A percentile compares a stretch with the other conserved stretches of the same genome.
Conservation (phyloP, 2,329 filamentous ascomycete genomes). For the Lasiodiplodia sp. region DNA sequence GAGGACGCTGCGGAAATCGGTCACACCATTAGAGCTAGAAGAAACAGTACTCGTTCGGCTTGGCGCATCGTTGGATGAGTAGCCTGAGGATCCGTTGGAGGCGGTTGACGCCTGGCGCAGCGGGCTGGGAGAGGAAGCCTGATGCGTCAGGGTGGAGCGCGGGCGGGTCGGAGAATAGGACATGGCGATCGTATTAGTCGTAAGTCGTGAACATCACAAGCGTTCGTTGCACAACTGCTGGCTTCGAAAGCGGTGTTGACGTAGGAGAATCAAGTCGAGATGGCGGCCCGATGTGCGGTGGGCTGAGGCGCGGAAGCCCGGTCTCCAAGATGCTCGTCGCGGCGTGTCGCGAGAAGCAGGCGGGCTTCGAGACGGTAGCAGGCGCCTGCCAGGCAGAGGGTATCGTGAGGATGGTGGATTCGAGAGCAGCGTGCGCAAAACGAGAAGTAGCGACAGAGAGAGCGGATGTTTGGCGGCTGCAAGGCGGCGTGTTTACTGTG, state of each 20-base stretch:
- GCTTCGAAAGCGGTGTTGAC: slow-evolving; percentile 18
- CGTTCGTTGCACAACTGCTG: slow-evolving; percentile 21
- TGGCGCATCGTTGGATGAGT: slow-evolving; percentile 45
- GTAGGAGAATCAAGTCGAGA: background rate
- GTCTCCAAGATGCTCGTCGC: background rate
- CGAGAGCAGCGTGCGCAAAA: background rate
- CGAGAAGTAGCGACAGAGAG: slow-evolving; percentile 3
- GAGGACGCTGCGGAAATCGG: slow-evolving; percentile 56
- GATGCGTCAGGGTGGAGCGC: slow-evolving; percentile 45
- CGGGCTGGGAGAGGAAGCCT: slow-evolving; percentile 52
- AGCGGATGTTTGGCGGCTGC: slow-evolving; percentile 18
- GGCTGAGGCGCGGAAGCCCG: slow-evolving; percentile 4
- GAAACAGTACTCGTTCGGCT: slow-evolving; percentile 74
- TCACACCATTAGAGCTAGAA: slow-evolving; percentile 76
- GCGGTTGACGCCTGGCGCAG: slow-evolving; percentile 72
- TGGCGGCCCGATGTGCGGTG: slow-evolving; percentile 4
- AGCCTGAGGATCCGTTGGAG: slow-evolving; percentile 69
- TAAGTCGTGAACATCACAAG: slow-evolving; percentile 30
- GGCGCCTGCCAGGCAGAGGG: background rate
- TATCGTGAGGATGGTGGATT: slow-evolving; percentile 10
- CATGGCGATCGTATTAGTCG: slow-evolving; percentile 38
- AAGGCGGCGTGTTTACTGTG: slow-evolving; percentile 18
- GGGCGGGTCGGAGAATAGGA: slow-evolving; percentile 47
- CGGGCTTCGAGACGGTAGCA: background rate
- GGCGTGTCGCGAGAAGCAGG: background rate